Conservation (phyloP, 768 basidiomycete species). For the Psilocybe sp. region DNA sequence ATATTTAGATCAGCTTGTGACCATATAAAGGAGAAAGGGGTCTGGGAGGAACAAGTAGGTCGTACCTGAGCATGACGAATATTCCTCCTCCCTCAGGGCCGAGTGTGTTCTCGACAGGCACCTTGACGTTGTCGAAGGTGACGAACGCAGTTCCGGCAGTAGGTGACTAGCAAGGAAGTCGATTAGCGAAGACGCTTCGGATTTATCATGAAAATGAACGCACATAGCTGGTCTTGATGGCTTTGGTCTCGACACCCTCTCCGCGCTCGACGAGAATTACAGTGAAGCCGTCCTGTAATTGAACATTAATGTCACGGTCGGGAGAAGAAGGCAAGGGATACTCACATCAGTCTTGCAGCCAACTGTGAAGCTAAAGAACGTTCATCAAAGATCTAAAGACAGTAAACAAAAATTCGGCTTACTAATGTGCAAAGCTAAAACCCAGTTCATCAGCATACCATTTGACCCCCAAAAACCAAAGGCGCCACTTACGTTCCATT, state of each 20-base stretch:
- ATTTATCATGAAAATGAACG: constrained; percentile 3
- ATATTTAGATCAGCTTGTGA: constrained; percentile 3
- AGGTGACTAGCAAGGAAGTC: constrained; percentile 42
- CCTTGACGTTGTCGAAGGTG: constrained; percentile 78
- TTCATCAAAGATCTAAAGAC: background rate
- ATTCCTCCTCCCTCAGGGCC: constrained; percentile 75
- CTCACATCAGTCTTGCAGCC: constrained; percentile 57
- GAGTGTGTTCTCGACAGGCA: constrained; percentile 81
- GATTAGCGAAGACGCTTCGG: background rate
- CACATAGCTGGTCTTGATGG: constrained; percentile 74
- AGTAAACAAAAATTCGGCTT: constrained; percentile 14
- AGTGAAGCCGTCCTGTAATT: constrained; percentile 59
- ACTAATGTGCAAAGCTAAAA: constrained; percentile 42
- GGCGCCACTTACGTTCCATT: constrained; percentile 56
- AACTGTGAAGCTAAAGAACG: constrained; percentile 52
- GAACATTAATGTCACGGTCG: background rate
- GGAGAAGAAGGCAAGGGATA: constrained; percentile 5
- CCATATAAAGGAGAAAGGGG: too few species aligned
- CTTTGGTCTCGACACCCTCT: constrained; percentile 80
- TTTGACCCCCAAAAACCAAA: background rate
- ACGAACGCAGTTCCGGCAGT: constrained; percentile 81
- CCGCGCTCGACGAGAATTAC: constrained; percentile 83
- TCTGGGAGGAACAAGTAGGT: too few species aligned
- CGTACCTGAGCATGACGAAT: constrained; percentile 46
- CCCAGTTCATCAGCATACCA: background rate